Conservation (phyloP, 306 rosid species). For the barrel medic (Medicago truncatula) region DNA sequence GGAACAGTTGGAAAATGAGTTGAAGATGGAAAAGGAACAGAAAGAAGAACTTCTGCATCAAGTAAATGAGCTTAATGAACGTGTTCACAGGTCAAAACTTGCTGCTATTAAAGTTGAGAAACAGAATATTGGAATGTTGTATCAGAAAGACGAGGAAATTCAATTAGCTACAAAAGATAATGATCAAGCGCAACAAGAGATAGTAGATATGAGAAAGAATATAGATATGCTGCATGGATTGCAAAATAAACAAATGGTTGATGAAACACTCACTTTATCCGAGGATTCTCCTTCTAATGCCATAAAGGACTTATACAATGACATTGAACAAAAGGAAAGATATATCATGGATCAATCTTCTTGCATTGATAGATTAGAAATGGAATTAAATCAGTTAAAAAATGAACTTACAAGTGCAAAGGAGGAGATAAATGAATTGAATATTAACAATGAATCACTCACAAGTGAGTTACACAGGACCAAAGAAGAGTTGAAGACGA, state of each 20-base stretch:
- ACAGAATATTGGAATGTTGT: constrained; percentile 49
- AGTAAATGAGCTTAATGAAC: constrained; percentile 60
- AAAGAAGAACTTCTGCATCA: constrained; percentile 51
- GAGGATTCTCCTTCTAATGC: neutral
- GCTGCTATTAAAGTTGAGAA: constrained; percentile 52
- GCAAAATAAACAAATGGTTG: neutral
- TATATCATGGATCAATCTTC: constrained; percentile 44
- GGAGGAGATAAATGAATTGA: constrained; percentile 53
- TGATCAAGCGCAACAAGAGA: constrained; percentile 43
- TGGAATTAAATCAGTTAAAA: constrained; percentile 52
- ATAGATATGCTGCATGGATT: neutral
- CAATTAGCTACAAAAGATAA: constrained; percentile 49
- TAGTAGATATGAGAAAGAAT: constrained; percentile 47
- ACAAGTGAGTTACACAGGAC: constrained; percentile 50
- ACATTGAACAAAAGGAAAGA: constrained; percentile 50
- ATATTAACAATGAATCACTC: constrained; percentile 46
- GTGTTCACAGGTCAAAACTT: constrained; percentile 45
- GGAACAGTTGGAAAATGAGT: constrained; percentile 49
- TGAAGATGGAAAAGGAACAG: constrained; percentile 52
- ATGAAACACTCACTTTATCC: neutral
- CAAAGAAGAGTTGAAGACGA: constrained; percentile 50
- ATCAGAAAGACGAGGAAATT: constrained; percentile 56
- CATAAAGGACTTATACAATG: constrained; percentile 31
- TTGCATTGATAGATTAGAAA: constrained; percentile 51
- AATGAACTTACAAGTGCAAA: constrained; percentile 45